Conservation (phyloP, 129 eudicot genomes). For the Smallanthus sonchifolius region DNA sequence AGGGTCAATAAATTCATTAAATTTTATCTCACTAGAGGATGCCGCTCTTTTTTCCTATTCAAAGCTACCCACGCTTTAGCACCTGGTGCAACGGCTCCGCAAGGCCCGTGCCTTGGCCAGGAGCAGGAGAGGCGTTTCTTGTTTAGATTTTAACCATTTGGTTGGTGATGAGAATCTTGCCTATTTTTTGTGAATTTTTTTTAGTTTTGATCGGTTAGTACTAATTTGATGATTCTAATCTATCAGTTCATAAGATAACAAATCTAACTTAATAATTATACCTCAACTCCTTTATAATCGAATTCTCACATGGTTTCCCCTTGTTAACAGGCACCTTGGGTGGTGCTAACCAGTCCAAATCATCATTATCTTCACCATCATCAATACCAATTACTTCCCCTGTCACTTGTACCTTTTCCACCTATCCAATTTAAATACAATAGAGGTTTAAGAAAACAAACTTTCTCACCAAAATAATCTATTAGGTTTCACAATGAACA, state of each 20-base stretch:
- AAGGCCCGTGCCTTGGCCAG: too few species aligned
- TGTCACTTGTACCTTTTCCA: slow-evolving; percentile 24
- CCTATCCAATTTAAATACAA: slow-evolving; percentile 31
- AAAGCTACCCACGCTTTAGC: too few species aligned
- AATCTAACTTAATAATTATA: slow-evolving; percentile 9
- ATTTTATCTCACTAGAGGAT: not conserved
- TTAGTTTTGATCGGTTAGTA: too few species aligned
- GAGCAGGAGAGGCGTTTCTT: too few species aligned
- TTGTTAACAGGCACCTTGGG: slow-evolving; percentile 38
- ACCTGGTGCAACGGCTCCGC: too few species aligned
- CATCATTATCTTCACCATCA: slow-evolving; percentile 49
- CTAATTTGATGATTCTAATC: too few species aligned
- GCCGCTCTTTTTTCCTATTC: too few species aligned
- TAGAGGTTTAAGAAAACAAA: not conserved
- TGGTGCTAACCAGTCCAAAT: slow-evolving; percentile 76
- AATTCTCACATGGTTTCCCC: slow-evolving; percentile 35
- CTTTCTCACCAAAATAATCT: not conserved
- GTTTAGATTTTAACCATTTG: too few species aligned
- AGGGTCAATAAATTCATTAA: not conserved
- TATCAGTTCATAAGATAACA: not conserved
- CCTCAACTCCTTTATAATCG: slow-evolving; percentile 71
- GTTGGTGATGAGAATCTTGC: too few species aligned
- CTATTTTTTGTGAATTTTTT: too few species aligned
- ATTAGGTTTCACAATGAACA: not conserved
- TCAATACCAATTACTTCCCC: slow-evolving; percentile 31